Base-by-base conservation (phyloP, 2,329 filamentous ascomycete species). In the Sclerotinia spermophila region DNA sequence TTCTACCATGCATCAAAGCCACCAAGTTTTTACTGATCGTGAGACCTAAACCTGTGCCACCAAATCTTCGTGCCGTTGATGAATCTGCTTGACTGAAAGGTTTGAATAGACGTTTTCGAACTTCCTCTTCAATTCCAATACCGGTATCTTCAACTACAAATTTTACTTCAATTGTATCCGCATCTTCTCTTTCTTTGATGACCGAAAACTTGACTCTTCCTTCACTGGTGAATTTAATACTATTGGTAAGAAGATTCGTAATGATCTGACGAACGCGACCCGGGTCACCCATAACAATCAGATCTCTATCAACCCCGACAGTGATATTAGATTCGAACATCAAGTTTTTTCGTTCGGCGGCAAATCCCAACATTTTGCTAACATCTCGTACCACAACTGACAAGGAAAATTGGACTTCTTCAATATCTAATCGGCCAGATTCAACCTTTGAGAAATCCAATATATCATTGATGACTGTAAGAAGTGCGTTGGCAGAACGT, bases 381-480 rank as follows among this genome's bases (percentile, higher is more conserved):
- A 96, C 92, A 78, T 96, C 93, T 61, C 89, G 86, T 10, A 94
- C 87, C 19, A 93, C 88, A 1, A 92, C 84, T 0, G 68, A 65
- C 89, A 89, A 2, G 94, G 82, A 92, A 76, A 94, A 95, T 72
- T 93, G 91, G 0, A 94, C 91, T 75, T 94, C 90, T 79, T 94
- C 92, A 55, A 94, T 90, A 73, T 94, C 91, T 30, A 94, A 81
- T 11, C 90, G 85, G 4, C 92, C 92, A 13, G 90, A 92, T 78
- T 94, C 92, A 2, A 93, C 90, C 79, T 96, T 96, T 5, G 92
- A 96, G 79, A 96, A 94, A 80, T 96, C 93, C 2, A 97, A 83
- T 69, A 96, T 96, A 76, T 97, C 93, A 77, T 97, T 96, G 80
- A 97, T 96, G 55, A 97, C 91, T 0, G 92, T 95, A 30, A 97